These are phyloP conservation scores for Wickerhamomyces subpelliculosus DNA, from an alignment of 805 yeast species.

Conservation along the genomic window DNA sequence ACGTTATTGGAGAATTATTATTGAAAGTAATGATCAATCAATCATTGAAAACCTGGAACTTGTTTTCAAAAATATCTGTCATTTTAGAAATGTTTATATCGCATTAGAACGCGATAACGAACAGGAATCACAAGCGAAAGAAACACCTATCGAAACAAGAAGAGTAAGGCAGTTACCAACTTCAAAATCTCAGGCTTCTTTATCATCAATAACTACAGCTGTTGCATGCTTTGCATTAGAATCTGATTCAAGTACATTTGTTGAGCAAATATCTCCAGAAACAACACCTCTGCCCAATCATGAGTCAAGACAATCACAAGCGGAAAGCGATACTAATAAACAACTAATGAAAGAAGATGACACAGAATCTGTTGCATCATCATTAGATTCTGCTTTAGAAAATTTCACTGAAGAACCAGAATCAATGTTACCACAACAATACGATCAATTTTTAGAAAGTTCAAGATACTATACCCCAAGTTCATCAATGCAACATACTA, in stretches of 20 bases:
- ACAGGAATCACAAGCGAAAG: not conserved
- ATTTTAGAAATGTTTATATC: conserved; percentile 36
- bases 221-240: conserved; percentile 29
- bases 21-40: conserved; percentile 17
- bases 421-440: not conserved
- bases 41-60: conserved; percentile 21
- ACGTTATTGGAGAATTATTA: conserved; percentile 59
- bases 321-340: not conserved
- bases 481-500: conserved; percentile 3
- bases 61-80: conserved; percentile 25
- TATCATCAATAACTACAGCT: conserved; percentile 25
- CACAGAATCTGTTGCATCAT: conserved; percentile 10
- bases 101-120: conserved; percentile 6
- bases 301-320: not conserved
- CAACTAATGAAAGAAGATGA: conserved; percentile 1
- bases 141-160: conserved; percentile 1
- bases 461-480: conserved; percentile 14
- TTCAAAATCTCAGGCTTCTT: conserved; percentile 13
- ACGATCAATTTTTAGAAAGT: not conserved
- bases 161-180: too few relatives aligned
- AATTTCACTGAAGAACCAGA: conserved; percentile 7
- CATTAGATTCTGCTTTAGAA: conserved; percentile 18
- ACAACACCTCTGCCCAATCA: conserved; percentile 1
- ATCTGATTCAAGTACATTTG: conserved; percentile 32
- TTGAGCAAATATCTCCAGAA: conserved; percentile 22